Conservation (phyloP, 345 rosid genomes). For the Jatropha curcas region DNA sequence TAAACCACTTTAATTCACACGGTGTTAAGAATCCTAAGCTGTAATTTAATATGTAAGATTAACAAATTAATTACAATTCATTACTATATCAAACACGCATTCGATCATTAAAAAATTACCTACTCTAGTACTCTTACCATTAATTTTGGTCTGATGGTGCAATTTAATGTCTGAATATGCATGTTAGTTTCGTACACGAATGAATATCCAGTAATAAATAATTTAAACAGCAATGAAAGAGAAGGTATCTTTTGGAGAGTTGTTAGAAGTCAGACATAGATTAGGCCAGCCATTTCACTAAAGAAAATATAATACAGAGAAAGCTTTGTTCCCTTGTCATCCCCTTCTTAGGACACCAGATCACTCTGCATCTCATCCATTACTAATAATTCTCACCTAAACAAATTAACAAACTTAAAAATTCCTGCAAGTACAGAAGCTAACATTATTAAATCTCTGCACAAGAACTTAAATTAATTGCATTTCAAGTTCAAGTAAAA, state of each 20-base stretch:
- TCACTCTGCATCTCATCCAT: slow-evolving; percentile 11
- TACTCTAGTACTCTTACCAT: too few species aligned
- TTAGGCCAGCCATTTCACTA: slow-evolving; percentile 40
- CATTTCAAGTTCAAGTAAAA: too few species aligned
- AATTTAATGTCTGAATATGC: background rate
- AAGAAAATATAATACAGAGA: background rate
- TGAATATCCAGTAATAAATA: background rate
- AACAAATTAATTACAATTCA: too few species aligned
- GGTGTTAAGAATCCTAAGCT: too few species aligned
- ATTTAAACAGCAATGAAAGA: background rate
- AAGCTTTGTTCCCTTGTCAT: slow-evolving; percentile 25
- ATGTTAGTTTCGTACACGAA: background rate
- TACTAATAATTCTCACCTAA: background rate
- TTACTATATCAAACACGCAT: too few species aligned
- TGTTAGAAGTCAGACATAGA: slow-evolving; percentile 39
- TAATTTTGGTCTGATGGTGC: background rate
- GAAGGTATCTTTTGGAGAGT: slow-evolving; percentile 26
- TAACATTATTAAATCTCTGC: too few species aligned
- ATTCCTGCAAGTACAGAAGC: background rate
- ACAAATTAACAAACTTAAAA: background rate
- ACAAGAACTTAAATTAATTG: too few species aligned
- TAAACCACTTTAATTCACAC: too few species aligned
- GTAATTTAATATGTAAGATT: too few species aligned
- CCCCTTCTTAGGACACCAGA: slow-evolving; percentile 15
- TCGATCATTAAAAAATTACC: too few species aligned